These are phyloP conservation scores for Chlorella sp. DNA, from an alignment of 139 green algal species.

Conservation along the genomic window DNA sequence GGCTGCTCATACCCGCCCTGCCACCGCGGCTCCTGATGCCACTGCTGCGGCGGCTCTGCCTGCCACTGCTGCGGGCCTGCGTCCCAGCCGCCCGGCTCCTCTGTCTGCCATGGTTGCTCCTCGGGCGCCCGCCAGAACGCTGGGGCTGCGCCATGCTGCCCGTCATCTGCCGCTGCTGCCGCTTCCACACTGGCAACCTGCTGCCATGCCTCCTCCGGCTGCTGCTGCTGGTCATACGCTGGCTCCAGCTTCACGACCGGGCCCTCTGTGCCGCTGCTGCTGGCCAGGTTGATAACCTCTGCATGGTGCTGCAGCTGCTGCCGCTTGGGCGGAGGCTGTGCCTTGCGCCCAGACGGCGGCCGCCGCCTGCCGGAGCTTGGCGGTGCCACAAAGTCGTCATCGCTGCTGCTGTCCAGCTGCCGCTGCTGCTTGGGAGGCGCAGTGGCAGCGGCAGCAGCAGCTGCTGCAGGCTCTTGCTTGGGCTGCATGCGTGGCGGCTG, in stretches of 20 bases:
- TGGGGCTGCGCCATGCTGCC: not conserved
- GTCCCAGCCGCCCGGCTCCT: not conserved
- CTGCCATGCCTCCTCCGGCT: not conserved
- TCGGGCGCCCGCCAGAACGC: not conserved
- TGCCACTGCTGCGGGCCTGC: not conserved
- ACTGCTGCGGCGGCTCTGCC: not conserved
- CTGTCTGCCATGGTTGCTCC: not conserved
- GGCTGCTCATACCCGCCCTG: no score
- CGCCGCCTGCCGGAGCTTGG: not conserved
- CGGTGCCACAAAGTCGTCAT: not conserved
- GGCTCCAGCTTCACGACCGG: not conserved
- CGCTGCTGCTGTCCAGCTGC: constrained; percentile 1
- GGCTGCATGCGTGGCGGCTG: constrained; percentile 15
- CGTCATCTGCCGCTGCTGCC: not conserved
- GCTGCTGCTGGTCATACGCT: not conserved
- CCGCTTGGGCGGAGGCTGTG: not conserved
- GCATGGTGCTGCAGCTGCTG: not conserved
- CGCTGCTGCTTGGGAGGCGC: not conserved
- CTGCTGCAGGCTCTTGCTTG: not conserved
- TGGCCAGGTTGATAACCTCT: not conserved
- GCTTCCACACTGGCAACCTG: not conserved
- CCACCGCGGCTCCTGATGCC: no score
- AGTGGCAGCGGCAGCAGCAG: not conserved
- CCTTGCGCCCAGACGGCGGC: constrained; percentile 5
- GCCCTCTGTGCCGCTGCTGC: not conserved